Base-by-base conservation (phyloP, 2,329 filamentous ascomycete species). In the Aspergillus sp. region DNA sequence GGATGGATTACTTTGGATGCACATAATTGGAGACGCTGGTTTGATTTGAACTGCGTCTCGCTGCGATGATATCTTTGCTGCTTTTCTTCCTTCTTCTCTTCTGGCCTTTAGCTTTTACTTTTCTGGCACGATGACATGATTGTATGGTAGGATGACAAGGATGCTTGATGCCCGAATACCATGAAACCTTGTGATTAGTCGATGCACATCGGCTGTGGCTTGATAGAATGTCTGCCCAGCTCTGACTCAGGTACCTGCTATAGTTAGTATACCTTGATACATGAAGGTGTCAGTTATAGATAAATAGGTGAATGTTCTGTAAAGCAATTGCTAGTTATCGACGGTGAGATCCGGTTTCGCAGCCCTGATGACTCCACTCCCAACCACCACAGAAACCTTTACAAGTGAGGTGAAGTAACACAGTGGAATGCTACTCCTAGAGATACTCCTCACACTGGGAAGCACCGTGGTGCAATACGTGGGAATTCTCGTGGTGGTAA, bases 21-120 rank as follows among this genome's bases (percentile, higher is more conserved):
- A 45, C 13, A 45, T 32, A 45, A 32, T 39, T 39, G 38, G 43
- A 6, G 39, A 21, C 21, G 25, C 53, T 45, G 53, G 41, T 19
- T 54, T 25, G 43, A 45, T 55, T 32, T 47, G 53, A 13, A 32
- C 39, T 43, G 39, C 12, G 39, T 21, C 39, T 17, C 45, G 21
- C 9, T 55, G 39, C 60, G 47, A 60, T 61, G 50, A 55, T 52
- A 41, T 57, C 36, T 50, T 36, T 56, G 55, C 19, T 15, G 32
- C 49, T 12, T 21, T n/a, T 28, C 52, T 52, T 12, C 15, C 48
- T 39, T 45, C 6, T 41, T 53, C 5, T 25, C 32, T 41, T 41
- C 13, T 38, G 45, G 21, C 51, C 41, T 12, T 45, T 23, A 6
- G 19, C 21, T 43, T 23, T 23, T 9, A 10, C 43, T 19, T 38